These are phyloP conservation scores for Nicotiana paniculata DNA, from an alignment of 257 asterid species.

Conservation along the genomic window DNA sequence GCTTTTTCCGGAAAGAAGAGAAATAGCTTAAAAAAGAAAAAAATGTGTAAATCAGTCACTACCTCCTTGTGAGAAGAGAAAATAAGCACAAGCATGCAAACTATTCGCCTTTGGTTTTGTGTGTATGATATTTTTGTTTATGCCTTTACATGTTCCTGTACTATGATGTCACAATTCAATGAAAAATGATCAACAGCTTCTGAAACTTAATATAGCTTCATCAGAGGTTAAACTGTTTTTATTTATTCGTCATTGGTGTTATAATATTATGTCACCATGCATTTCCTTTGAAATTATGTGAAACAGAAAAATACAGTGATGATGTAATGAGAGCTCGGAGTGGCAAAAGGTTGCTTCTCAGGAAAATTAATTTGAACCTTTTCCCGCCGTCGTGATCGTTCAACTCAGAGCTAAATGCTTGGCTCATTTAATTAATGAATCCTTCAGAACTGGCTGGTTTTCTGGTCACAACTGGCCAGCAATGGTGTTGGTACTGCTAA, in stretches of 20 bases:
- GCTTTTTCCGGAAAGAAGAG: background rate
- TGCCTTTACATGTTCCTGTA: background rate
- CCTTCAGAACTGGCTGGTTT: background rate
- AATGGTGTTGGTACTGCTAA: background rate
- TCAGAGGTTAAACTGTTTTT: background rate
- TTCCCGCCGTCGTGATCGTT: background rate
- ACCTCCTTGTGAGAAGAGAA: background rate
- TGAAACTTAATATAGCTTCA: background rate
- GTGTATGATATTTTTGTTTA: background rate
- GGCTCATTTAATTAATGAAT: background rate
- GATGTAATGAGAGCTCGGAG: background rate
- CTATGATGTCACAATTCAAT: background rate
- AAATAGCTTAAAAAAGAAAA: too few species aligned
- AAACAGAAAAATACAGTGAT: background rate
- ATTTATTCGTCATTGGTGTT: background rate
- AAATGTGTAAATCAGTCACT: background rate
- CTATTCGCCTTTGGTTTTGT: background rate
- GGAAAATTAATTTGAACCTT: background rate
- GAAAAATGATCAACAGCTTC: background rate
- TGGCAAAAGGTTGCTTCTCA: background rate
- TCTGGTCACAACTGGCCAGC: background rate
- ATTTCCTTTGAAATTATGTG: background rate
- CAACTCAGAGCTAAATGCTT: background rate
- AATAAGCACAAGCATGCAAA: background rate
- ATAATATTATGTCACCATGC: background rate